Conservation (phyloP, 805 yeast genomes). For the Yarrowia porcina region DNA sequence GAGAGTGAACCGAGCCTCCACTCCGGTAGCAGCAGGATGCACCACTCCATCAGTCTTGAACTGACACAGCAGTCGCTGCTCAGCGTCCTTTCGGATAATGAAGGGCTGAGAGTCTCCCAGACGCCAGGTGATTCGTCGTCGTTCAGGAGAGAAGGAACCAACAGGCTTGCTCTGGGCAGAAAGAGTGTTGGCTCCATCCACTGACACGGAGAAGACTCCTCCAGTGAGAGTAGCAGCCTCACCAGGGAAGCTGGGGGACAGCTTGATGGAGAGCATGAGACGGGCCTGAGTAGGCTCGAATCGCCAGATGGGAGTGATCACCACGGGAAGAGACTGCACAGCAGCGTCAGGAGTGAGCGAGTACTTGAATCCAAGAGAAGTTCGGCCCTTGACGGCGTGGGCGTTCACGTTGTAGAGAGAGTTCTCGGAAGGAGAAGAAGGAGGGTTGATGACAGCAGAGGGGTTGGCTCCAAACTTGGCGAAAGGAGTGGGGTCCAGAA, state of each 20-base stretch:
- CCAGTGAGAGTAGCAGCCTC: slow-evolving; percentile 37
- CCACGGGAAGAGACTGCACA: slow-evolving; percentile 54
- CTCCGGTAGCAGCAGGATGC: slow-evolving; percentile 69
- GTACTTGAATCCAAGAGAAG: slow-evolving; percentile 81
- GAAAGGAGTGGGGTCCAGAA: neutral
- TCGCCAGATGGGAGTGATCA: slow-evolving; percentile 83
- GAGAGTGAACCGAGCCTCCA: slow-evolving; percentile 48
- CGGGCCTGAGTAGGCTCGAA: slow-evolving; percentile 82
- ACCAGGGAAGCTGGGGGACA: slow-evolving; percentile 49
- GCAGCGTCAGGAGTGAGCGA: slow-evolving; percentile 47
- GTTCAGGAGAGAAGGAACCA: slow-evolving; percentile 85
- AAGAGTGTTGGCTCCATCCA: slow-evolving; percentile 55
- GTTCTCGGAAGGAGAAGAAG: slow-evolving; percentile 33
- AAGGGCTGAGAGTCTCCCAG: slow-evolving; percentile 43
- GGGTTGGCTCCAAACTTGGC: slow-evolving; percentile 47
- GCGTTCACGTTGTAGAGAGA: slow-evolving; percentile 26
- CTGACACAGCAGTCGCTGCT: slow-evolving; percentile 78
- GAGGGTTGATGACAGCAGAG: slow-evolving; percentile 47
- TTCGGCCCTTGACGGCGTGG: slow-evolving; percentile 14
- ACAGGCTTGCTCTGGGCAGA: slow-evolving; percentile 86
- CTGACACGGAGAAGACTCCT: slow-evolving; percentile 60
- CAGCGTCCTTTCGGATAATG: slow-evolving; percentile 42
- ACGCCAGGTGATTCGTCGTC: slow-evolving; percentile 84
- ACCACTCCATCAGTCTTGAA: slow-evolving; percentile 73
- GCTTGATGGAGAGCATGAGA: slow-evolving; percentile 67